Percentiles rank a stretch among this genome's conserved stretches.
Conservation (phyloP, 2,329 filamentous ascomycete species). For the Plenodomus biglobosus region DNA sequence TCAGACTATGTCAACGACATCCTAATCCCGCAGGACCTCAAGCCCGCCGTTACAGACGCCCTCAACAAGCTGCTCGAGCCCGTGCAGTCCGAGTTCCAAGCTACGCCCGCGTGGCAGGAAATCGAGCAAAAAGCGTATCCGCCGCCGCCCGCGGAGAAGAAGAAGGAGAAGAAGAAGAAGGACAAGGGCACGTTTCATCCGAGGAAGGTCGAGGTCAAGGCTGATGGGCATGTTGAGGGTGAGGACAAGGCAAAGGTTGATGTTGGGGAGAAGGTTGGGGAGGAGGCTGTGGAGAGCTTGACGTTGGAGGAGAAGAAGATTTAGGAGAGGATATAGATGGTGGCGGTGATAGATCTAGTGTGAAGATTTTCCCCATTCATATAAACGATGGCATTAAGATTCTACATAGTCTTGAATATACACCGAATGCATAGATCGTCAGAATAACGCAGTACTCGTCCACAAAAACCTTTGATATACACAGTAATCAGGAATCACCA, state of each 20-base stretch:
- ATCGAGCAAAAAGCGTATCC: slow-evolving; percentile 81
- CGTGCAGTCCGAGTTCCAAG: slow-evolving; percentile 72
- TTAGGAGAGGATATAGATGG: neutral
- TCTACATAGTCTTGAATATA: no score
- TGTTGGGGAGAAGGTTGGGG: slow-evolving; percentile 44
- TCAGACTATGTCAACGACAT: slow-evolving; percentile 79
- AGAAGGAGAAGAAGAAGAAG: slow-evolving; percentile 77
- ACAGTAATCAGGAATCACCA: no score
- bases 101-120: slow-evolving; percentile 76
- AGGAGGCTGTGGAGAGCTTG: slow-evolving; percentile 37
- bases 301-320: slow-evolving; percentile 33
- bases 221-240: slow-evolving; percentile 51
- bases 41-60: slow-evolving; percentile 76
- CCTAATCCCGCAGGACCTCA: slow-evolving; percentile 84
- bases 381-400: no score
- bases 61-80: slow-evolving; percentile 74
- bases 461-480: no score
- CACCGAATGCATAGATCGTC: no score
- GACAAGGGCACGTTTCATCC: slow-evolving; percentile 70
- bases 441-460: no score
- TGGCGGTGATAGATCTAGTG: no score
- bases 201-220: slow-evolving; percentile 47
- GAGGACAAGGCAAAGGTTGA: slow-evolving; percentile 46
- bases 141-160: slow-evolving; percentile 59
- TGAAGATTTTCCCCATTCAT: no score